Conservation (phyloP, 805 yeast species). For the Teunomyces lycoperdinae region DNA sequence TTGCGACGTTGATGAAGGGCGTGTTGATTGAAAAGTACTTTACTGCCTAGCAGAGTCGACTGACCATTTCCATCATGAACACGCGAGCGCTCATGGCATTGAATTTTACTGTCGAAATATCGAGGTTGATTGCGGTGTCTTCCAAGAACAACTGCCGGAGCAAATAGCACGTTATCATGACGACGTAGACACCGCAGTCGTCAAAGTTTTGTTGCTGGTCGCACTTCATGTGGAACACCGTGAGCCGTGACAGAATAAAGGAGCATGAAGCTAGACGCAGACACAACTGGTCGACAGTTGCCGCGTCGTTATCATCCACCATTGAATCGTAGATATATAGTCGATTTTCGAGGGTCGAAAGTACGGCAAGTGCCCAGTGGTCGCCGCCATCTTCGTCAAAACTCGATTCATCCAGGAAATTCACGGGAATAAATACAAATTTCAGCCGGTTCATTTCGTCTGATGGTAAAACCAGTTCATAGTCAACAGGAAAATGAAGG, state of each 20-base stretch:
- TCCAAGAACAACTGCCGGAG: slow-evolving; percentile 5
- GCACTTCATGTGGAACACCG: slow-evolving; percentile 32
- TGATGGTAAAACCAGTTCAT: slow-evolving; percentile 30
- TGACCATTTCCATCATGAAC: slow-evolving; percentile 25
- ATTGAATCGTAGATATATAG: slow-evolving; percentile 62
- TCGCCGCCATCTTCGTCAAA: slow-evolving; percentile 57
- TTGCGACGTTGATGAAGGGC: slow-evolving; percentile 27
- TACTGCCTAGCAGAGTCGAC: slow-evolving; percentile 1
- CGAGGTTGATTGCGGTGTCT: slow-evolving; percentile 29
- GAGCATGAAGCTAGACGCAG: slow-evolving; percentile 16
- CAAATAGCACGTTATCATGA: slow-evolving; percentile 34
- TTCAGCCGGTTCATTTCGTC: slow-evolving; percentile 31
- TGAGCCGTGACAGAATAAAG: slow-evolving; percentile 8
- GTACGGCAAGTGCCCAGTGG: slow-evolving; percentile 71
- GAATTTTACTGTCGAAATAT: slow-evolving; percentile 30
- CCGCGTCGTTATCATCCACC: slow-evolving; percentile 19
- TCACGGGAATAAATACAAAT: slow-evolving; percentile 65
- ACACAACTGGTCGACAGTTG: neutral
- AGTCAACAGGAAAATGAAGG: slow-evolving; percentile 45
- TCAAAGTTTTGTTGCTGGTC: slow-evolving; percentile 66
- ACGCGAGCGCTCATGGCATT: slow-evolving; percentile 50
- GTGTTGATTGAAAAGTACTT: slow-evolving; percentile 24
- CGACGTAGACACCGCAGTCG: slow-evolving; percentile 57
- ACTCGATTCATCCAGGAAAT: slow-evolving; percentile 51
- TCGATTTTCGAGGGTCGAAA: slow-evolving; percentile 45